These are phyloP conservation scores for Adansonia digitata DNA, from an alignment of 345 rosid species.

Conservation along the genomic window DNA sequence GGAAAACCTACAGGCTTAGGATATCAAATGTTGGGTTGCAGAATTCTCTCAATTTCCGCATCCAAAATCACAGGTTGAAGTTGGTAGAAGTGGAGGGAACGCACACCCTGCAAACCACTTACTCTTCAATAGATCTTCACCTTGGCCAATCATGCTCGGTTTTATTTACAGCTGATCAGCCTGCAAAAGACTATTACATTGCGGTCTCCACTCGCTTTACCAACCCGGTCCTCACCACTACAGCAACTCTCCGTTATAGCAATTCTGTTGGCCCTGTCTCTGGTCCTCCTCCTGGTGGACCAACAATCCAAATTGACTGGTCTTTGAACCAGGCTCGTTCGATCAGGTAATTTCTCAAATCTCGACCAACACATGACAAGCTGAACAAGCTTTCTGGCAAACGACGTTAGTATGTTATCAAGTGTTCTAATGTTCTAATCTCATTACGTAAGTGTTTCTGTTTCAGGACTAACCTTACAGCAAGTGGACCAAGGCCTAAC, in stretches of 20 bases:
- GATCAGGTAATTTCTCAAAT: conserved; percentile 45
- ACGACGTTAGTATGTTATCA: not conserved
- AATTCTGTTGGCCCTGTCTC: conserved; percentile 72
- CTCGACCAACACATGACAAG: not conserved
- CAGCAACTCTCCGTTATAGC: conserved; percentile 69
- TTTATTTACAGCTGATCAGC: conserved; percentile 86
- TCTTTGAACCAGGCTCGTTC: conserved; percentile 94
- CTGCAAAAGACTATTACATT: conserved; percentile 68
- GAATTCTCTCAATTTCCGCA: conserved; percentile 79
- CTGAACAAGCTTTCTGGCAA: too few species aligned
- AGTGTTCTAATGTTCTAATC: too few species aligned
- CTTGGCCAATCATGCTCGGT: conserved; percentile 88
- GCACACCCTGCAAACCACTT: conserved; percentile 75
- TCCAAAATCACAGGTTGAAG: conserved; percentile 78
- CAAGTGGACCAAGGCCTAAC: conserved; percentile 99
- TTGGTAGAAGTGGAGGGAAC: conserved; percentile 93
- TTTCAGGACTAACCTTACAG: conserved; percentile 86
- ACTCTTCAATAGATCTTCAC: conserved; percentile 87
- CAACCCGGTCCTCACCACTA: conserved; percentile 53
- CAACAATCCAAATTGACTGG: conserved; percentile 80
- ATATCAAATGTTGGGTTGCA: conserved; percentile 94
- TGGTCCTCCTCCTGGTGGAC: conserved; percentile 88
- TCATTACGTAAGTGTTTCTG: not conserved
- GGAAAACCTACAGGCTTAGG: conserved; percentile 88
- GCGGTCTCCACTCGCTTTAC: conserved; percentile 84